Conservation (phyloP, 2,329 filamentous ascomycete species). For the Macrophomina pseudophaseolina region DNA sequence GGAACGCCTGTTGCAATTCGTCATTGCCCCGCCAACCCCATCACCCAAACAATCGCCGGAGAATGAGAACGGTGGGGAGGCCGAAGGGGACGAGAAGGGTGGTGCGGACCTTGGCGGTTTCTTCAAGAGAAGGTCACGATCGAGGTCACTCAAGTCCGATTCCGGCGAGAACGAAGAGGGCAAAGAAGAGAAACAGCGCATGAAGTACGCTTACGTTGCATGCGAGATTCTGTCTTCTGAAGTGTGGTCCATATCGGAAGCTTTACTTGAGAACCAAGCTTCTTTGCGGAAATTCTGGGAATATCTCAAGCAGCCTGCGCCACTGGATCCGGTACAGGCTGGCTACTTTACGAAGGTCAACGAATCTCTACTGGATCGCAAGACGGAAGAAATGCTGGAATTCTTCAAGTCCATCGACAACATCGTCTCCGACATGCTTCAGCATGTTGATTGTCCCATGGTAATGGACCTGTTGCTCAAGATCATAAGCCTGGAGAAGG, state of each 20-base stretch:
- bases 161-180: constrained; percentile 60
- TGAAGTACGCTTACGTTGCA: constrained; percentile 91
- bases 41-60: constrained; percentile 41
- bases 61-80: constrained; percentile 38
- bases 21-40: constrained; percentile 71
- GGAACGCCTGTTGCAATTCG: constrained; percentile 85
- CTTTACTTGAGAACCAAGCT: constrained; percentile 81
- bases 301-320: constrained; percentile 82
- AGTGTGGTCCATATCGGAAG: constrained; percentile 95
- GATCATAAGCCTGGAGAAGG: constrained; percentile 94
- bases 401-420: constrained; percentile 84
- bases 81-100: constrained; percentile 53
- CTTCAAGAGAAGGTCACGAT: constrained; percentile 53
- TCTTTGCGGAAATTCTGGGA: constrained; percentile 87
- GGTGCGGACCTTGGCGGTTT: constrained; percentile 46
- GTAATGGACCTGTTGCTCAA: constrained; percentile 97
- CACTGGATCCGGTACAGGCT: constrained; percentile 89
- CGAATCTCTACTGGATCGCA: constrained; percentile 95
- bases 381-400: constrained; percentile 95
- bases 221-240: constrained; percentile 94
- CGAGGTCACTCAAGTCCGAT: constrained; percentile 48
- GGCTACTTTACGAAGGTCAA: constrained; percentile 99
- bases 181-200: constrained; percentile 85
- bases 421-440: constrained; percentile 82
- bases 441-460: constrained; percentile 96